phyloP scores from a whole-genome alignment of 345 rosid genomes.

The Hypericum androsaemum region DNA sequence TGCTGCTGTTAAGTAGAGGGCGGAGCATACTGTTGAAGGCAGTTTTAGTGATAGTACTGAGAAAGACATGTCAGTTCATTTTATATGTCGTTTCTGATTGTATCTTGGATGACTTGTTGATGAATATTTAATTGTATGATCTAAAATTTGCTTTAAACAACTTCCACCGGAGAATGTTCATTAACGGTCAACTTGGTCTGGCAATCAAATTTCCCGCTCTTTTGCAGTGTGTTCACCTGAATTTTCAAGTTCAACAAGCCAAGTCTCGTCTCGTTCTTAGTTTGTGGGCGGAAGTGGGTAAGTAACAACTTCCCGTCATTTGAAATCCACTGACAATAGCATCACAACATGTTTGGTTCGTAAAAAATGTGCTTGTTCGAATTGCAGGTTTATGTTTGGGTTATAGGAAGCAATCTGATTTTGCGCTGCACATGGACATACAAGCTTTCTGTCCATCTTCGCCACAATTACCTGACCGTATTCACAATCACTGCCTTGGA shows the following conservation, averaged over 20 bases:
- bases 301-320: conserved; percentile 11
- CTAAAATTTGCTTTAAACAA: no score
- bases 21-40: no score
- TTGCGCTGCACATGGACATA: conserved; percentile 95
- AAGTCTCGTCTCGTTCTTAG: conserved; percentile 36
- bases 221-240: conserved; percentile 68
- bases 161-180: no score
- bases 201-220: not conserved
- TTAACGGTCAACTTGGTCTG: no score
- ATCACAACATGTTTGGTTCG: not conserved
- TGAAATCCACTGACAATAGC: conserved; percentile 1
- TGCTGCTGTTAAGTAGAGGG: not conserved
- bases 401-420: conserved; percentile 80
- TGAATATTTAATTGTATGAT: no score
- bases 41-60: no score
- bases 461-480: conserved; percentile 74
- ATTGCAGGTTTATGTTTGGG: conserved; percentile 83
- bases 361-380: not conserved
- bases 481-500: conserved; percentile 63
- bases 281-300: conserved; percentile 82
- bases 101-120: no score
- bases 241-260: conserved; percentile 76
- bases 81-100: no score
- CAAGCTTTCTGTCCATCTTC: conserved; percentile 92
- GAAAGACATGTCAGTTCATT: no score